Base-by-base conservation (phyloP, 1,284 basidiomycete genomes). In the Pascua guehoae region DNA sequence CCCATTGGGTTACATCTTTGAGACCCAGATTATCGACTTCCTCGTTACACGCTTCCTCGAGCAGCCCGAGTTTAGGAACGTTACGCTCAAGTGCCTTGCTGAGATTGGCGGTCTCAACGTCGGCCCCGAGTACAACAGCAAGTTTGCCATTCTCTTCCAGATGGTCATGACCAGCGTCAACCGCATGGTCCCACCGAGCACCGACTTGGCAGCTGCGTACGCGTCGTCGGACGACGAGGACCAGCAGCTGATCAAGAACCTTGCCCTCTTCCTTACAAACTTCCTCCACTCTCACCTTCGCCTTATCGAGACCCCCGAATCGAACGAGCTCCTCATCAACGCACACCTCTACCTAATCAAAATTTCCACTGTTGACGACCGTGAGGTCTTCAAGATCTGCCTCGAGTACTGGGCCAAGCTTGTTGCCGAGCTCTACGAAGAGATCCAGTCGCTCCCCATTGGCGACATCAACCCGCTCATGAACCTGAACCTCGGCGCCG, bases 381-480 rank as follows among this genome's bases (percentile, higher is more conserved):
- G 95, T 53, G 96, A 99, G 77, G 88, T 99, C 62, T 98, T 98
- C 86, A 99, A 98, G 80, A 97, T 98, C 69, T 98, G 94, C 70
- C 80, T 98, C 68, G 96, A 98, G 75, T 99, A 98, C 79, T 99
- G 96, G 96, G 80, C 90, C 54, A 97, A 96, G 78, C 87, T 99
- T n/a, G 96, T 98, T 10, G 85, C 90, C 9, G 94, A 97, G 74
- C 82, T 99, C n/a, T 98, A 98, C 75, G 94, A 98, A 66, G 96
- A 99, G 81, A 89, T 95, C 54, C 92, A 96, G 75, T 68, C 73
- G 12, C 62, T 77, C 37, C 95, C 96, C 0, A 67, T 78, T 61
- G 89, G 89, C 40, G 94, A 97, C 62, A 93, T 92, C 53, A 93
- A 93, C 52, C 80, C 97, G 42, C 80, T 99, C 57, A 94, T 97